Evolutionary conservation across 805 yeast genomes (phyloP).

Genomic region (Yamadazyma nakazawae): DNA sequence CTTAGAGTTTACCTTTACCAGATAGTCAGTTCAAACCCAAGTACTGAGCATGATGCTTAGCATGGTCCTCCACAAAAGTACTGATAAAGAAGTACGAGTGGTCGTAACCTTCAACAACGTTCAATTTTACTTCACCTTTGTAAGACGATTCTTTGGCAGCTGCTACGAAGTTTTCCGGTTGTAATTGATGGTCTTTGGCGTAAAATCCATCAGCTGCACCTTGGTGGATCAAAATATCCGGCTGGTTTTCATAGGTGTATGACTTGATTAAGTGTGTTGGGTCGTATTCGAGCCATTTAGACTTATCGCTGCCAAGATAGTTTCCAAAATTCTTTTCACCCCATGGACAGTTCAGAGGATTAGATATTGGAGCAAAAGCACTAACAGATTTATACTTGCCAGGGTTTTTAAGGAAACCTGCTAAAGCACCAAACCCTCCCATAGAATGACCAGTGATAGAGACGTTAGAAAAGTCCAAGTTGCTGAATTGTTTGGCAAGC

Average conservation of each 20-base stretch:
- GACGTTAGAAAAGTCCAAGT: slow-evolving; percentile 61
- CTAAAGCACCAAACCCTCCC: slow-evolving; percentile 96
- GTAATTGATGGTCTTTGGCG: slow-evolving; percentile 55
- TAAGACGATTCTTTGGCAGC: slow-evolving; percentile 58
- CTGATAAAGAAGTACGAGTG: slow-evolving; percentile 88
- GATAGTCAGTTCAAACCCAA: slow-evolving; percentile 27
- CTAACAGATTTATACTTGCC: slow-evolving; percentile 73
- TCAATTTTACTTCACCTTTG: slow-evolving; percentile 56
- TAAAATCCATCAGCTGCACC: slow-evolving; percentile 81
- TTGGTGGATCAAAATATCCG: slow-evolving; percentile 72
- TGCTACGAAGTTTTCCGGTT: slow-evolving; percentile 67
- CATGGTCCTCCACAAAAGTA: slow-evolving; percentile 76
- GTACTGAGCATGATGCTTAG: slow-evolving; percentile 79
- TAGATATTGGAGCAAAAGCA: slow-evolving; percentile 87
- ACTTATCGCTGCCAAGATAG: slow-evolving; percentile 64
- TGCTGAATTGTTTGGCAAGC: slow-evolving; percentile 40
- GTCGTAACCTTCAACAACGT: slow-evolving; percentile 78
- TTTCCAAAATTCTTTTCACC: slow-evolving; percentile 80
- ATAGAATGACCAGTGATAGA: slow-evolving; percentile 95
- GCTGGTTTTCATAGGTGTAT: slow-evolving; percentile 51
- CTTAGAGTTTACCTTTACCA: not conserved
- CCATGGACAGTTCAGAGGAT: slow-evolving; percentile 81
- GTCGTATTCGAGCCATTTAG: slow-evolving; percentile 73
- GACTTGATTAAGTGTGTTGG: slow-evolving; percentile 71
- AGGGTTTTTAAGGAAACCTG: slow-evolving; percentile 63